These are phyloP conservation scores for Diaporthe velutina DNA, from an alignment of 2,329 filamentous ascomycete genomes.

Conservation along the genomic window DNA sequence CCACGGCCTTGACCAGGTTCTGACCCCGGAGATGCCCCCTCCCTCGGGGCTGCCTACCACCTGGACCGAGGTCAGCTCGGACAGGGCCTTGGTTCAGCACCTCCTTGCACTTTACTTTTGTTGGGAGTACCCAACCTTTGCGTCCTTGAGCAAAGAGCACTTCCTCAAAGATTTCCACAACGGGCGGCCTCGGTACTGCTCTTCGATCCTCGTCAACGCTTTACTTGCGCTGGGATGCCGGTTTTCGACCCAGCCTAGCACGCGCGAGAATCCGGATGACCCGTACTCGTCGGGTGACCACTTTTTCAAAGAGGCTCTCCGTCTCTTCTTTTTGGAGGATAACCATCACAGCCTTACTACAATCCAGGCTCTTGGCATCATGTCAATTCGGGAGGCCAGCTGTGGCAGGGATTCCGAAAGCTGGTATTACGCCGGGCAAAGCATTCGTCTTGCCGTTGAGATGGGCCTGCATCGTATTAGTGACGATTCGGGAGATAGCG, in stretches of 20 bases:
- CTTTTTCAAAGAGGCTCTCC: slow-evolving; percentile 78
- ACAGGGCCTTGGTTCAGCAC: slow-evolving; percentile 71
- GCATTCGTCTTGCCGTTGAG: slow-evolving; percentile 78
- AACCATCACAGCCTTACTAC: slow-evolving; percentile 76
- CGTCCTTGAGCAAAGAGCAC: slow-evolving; percentile 78
- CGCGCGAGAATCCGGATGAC: slow-evolving; percentile 72
- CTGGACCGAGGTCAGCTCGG: slow-evolving; percentile 74
- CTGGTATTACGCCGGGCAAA: slow-evolving; percentile 80
- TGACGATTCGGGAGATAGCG: slow-evolving; percentile 58
- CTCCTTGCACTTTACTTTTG: slow-evolving; percentile 78
- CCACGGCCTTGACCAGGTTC: slow-evolving; percentile 60
- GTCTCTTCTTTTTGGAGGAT: slow-evolving; percentile 69
- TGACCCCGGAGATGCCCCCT: slow-evolving; percentile 61
- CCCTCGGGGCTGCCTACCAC: slow-evolving; percentile 56
- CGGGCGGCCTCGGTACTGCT: slow-evolving; percentile 75
- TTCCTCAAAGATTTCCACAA: slow-evolving; percentile 75
- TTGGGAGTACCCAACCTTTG: slow-evolving; percentile 83
- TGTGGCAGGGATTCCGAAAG: slow-evolving; percentile 79
- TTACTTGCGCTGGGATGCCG: slow-evolving; percentile 76
- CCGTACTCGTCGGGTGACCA: slow-evolving; percentile 77
- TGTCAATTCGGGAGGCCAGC: slow-evolving; percentile 81
- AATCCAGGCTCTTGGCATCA: slow-evolving; percentile 80
- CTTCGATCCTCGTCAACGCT: slow-evolving; percentile 74
- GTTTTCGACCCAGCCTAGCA: slow-evolving; percentile 75
- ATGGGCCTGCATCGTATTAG: slow-evolving; percentile 74